Base-by-base conservation (phyloP, 768 basidiomycete species). In the Tephrocybe rancida region DNA sequence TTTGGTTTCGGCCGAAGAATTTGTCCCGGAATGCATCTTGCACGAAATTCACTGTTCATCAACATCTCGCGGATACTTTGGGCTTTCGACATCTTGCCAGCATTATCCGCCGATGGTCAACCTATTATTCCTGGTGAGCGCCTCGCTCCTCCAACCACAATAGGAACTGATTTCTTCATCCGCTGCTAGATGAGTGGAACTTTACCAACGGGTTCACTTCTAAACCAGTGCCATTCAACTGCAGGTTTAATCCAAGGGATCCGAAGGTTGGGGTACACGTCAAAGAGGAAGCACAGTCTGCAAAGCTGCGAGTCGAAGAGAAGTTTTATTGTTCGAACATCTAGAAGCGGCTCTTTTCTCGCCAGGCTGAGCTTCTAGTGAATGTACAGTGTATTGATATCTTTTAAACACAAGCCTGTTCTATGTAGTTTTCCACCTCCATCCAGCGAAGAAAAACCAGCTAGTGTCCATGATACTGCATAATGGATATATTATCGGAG, bases 1-100 rank as follows among this genome's bases (percentile, higher is more conserved):
- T 78, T 75, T 57, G 71, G 76, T 3, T 77, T 75, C 53, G 76
- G 75, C 29, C 58, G 75, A 44, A 64, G 73, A 26, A 68, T 72
- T 18, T 76, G 74, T 50, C 74, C 67, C 0, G 72, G 70, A 1
- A 69, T 69, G 61, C 70, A 69, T 34, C 65, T 74, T 14, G 73
- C 73, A 2, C 61, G 62, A 38, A 69, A 67, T 47, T 70, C 69
- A 0, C 37, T 72, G 16, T 73, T 70, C 56, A 67, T 71, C 48
- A 70, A 70, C 47, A 57, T 71, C n/a, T 63, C 74, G 7, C 60
- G 67, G 14, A 60, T 77, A 8, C 50, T 75, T 3, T 72, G 72
- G 64, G 69, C 62, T 10, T 70, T 74, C 56, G 60, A 74, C 50
- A 70, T 73, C 26, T 48, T 52, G 14, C 62, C 63, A 13, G 52